Evolutionary conservation across 1,139 yeast species (phyloP).

Genomic region (Kodamaea suecica): DNA sequence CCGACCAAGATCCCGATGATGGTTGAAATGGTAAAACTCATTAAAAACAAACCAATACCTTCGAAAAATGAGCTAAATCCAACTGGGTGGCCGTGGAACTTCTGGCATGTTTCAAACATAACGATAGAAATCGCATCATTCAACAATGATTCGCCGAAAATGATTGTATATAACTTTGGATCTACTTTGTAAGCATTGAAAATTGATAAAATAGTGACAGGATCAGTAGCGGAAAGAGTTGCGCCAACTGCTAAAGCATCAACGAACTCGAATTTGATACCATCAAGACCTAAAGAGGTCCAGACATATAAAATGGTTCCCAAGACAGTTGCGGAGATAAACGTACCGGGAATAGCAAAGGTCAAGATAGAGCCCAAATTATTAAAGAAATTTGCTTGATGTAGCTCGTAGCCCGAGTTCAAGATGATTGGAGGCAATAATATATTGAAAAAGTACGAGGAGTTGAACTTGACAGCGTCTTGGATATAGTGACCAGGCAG

Average conservation of each 20-base stretch:
- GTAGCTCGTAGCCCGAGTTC: slow-evolving; percentile 93
- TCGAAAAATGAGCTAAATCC: slow-evolving; percentile 77
- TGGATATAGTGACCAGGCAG: slow-evolving; percentile 97
- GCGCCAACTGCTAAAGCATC: slow-evolving; percentile 98
- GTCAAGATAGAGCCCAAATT: slow-evolving; percentile 88
- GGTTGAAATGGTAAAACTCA: slow-evolving; percentile 92
- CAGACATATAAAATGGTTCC: slow-evolving; percentile 84
- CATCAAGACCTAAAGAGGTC: slow-evolving; percentile 90
- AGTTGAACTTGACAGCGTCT: slow-evolving; percentile 93
- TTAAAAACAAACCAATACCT: slow-evolving; percentile 90
- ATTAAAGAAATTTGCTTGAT: slow-evolving; percentile 91
- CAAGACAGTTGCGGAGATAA: slow-evolving; percentile 82
- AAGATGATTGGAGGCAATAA: slow-evolving; percentile 93
- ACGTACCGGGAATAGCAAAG: slow-evolving; percentile 97
- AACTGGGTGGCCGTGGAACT: slow-evolving; percentile 83
- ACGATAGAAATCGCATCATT: slow-evolving; percentile 98
- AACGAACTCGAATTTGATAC: slow-evolving; percentile 82
- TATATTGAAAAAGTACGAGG: slow-evolving; percentile 90
- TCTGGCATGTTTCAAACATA: slow-evolving; percentile 98
- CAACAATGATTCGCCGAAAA: slow-evolving; percentile 91
- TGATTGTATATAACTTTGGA: slow-evolving; percentile 93
- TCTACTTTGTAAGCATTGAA: slow-evolving; percentile 97
- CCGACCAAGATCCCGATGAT: slow-evolving; percentile 89
- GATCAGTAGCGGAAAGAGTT: slow-evolving; percentile 96
- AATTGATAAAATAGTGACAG: slow-evolving; percentile 93